Evolutionary conservation across 768 basidiomycete species (phyloP).

Genomic region (Russula sp.): DNA sequence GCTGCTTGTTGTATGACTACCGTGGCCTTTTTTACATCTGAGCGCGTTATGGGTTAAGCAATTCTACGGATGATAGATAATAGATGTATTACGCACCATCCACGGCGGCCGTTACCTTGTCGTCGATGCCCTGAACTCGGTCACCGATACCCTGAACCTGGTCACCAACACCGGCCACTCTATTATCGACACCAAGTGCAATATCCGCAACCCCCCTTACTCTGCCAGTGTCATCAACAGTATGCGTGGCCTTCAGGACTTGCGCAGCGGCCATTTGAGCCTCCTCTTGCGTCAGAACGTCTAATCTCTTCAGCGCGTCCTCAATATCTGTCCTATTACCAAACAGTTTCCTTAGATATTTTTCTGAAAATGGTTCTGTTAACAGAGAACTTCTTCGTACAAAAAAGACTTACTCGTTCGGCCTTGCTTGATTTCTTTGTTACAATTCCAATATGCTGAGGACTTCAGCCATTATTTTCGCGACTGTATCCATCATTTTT

Average conservation of each 20-base stretch:
- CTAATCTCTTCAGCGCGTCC: neutral
- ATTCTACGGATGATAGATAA: too few relatives aligned
- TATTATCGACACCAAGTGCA: neutral
- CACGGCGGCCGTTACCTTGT: too few relatives aligned
- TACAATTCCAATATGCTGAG: neutral
- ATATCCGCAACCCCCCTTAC: neutral
- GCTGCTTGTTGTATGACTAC: neutral
- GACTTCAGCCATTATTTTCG: neutral
- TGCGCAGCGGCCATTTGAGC: neutral
- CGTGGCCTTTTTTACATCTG: neutral
- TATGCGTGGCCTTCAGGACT: neutral
- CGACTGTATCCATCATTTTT: neutral
- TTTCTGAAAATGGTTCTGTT: neutral
- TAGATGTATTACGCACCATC: too few relatives aligned
- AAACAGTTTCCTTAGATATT: neutral
- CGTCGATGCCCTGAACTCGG: too few relatives aligned
- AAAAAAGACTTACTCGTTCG: neutral
- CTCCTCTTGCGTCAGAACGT: conserved; percentile 6
- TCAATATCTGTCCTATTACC: neutral
- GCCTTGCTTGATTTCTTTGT: conserved; percentile 3
- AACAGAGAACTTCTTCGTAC: too few relatives aligned
- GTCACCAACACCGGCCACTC: neutral
- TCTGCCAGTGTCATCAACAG: neutral
- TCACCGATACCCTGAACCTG: too few relatives aligned
- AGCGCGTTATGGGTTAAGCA: too few relatives aligned